Percentiles rank a stretch among this genome's conserved stretches.
Evolutionary conservation across 306 rosid species (phyloP).

Genomic region (Aeschynomene evenia): DNA sequence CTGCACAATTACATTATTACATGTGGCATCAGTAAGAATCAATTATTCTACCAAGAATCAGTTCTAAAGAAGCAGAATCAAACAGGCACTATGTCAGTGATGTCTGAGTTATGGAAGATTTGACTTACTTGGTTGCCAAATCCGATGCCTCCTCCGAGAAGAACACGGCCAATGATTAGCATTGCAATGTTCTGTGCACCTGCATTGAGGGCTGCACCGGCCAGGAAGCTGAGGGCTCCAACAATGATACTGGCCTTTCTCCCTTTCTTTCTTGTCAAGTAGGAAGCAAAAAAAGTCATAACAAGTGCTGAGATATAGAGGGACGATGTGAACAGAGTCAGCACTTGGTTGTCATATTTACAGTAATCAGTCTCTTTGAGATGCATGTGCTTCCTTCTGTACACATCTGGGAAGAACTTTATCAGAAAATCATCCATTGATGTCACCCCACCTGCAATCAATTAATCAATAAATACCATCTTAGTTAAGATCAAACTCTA

Average conservation of each 20-base stretch:
- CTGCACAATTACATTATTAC: constrained; percentile 38
- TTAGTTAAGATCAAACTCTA: background rate
- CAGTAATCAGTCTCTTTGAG: constrained; percentile 85
- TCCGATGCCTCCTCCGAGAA: constrained; percentile 88
- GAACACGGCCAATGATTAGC: constrained; percentile 76
- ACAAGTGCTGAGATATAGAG: constrained; percentile 83
- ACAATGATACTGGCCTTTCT: constrained; percentile 87
- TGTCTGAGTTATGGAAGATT: background rate
- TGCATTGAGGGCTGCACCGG: constrained; percentile 81
- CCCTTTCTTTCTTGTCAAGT: constrained; percentile 70
- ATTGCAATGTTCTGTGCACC: constrained; percentile 65
- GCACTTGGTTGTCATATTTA: constrained; percentile 85
- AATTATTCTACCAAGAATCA: too few species aligned
- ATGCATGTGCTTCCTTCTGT: constrained; percentile 65
- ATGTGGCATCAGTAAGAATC: background rate
- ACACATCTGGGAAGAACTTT: constrained; percentile 80
- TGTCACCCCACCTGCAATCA: constrained; percentile 84
- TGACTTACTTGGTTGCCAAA: constrained; percentile 88
- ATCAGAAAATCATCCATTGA: constrained; percentile 94
- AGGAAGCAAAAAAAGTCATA: constrained; percentile 81
- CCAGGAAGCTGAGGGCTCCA: constrained; percentile 77
- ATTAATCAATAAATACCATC: background rate
- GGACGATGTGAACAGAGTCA: constrained; percentile 92
- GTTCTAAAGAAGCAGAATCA: too few species aligned
- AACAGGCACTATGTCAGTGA: too few species aligned